phyloP scores from a whole-genome alignment of 164 flowering plant genomes.

The Aristolochia californica region DNA sequence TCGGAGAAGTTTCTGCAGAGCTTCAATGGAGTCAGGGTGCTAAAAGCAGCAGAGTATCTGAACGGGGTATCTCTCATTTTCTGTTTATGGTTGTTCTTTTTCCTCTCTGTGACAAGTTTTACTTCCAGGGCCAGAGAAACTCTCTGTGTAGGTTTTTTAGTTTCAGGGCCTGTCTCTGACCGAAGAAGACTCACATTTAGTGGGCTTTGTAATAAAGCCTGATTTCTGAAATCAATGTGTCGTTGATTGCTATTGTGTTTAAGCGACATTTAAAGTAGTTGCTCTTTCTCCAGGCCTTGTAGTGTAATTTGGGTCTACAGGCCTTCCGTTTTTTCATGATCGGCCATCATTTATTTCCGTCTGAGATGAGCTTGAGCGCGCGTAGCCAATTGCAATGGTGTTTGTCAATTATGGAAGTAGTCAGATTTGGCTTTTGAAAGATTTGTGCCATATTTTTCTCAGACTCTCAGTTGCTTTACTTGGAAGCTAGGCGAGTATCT shows the following conservation, averaged over 20 bases:
- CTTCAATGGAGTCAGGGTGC: constrained; percentile 31
- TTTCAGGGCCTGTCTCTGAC: constrained; percentile 31
- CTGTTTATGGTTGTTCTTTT: constrained; percentile 32
- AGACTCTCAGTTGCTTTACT: background rate
- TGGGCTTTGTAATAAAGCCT: constrained; percentile 21
- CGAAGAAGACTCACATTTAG: constrained; percentile 26
- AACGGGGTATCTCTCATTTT: constrained; percentile 52
- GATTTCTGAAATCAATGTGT: constrained; percentile 35
- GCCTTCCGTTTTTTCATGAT: background rate
- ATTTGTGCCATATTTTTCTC: too few relatives aligned
- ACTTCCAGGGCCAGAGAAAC: background rate
- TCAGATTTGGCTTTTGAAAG: too few relatives aligned
- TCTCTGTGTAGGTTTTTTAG: constrained; percentile 1
- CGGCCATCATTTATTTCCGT: background rate
- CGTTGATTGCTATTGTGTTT: background rate
- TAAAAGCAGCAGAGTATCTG: constrained; percentile 54
- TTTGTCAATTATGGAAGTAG: too few relatives aligned
- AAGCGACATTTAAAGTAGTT: background rate
- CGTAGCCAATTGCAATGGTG: too few relatives aligned
- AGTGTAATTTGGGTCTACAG: constrained; percentile 9
- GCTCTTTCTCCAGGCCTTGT: background rate
- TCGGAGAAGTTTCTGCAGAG: constrained; percentile 24
- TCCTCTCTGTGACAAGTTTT: background rate
- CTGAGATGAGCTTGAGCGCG: background rate
- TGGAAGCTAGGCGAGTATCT: background rate